Base-by-base conservation (phyloP, 1,284 basidiomycete genomes). In the Fomes fomentarius region DNA sequence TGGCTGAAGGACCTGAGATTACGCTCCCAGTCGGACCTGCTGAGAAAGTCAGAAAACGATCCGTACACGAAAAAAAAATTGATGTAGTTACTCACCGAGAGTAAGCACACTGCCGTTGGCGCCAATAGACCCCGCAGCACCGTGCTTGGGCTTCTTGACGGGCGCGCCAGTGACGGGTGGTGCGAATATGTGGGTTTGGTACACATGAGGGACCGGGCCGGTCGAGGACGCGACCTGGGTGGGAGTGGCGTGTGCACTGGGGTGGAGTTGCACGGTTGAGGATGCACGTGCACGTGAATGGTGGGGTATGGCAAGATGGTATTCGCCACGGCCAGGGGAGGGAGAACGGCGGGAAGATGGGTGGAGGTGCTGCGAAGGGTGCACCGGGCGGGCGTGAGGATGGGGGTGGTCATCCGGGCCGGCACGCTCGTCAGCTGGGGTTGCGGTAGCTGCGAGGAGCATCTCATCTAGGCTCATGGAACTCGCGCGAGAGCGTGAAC, bases 151-250 rank as follows among this genome's bases (percentile, higher is more conserved):
- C 71, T 84, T 85, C 72, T 87, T 87, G 10, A 77, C 76, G 1
- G 85, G 84, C 3, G 85, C 84, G 48, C 85, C 87, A 0, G 82
- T 87, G 6, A 87, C 83, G 6, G 83, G 81, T 2, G 84, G 83
- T 8, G 84, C 83, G 64, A 89, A 89, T 4, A 86, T 79, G 64
- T 88, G 86, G 0, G 83, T 85, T 61, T 84, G 82, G 60, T 81
- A 82, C 42, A 77, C 76, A 46, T 77, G 72, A 2, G 70, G 63
- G 11, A 72, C 66, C 5, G 72, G 73, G 5, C 74, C 71, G 2
- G 59, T 57, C 4, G 57, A 54, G 3, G 61, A 56, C 7, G 59
- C 48, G 15, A 52, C 37, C 43, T 47, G 39, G 8, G 54, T 55
- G 7, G 57, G 40, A 9, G 41, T 53, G 35, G 56, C 50, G 24